Conservation (phyloP, 164 flowering plant species). For the Cinnamomum chago region DNA sequence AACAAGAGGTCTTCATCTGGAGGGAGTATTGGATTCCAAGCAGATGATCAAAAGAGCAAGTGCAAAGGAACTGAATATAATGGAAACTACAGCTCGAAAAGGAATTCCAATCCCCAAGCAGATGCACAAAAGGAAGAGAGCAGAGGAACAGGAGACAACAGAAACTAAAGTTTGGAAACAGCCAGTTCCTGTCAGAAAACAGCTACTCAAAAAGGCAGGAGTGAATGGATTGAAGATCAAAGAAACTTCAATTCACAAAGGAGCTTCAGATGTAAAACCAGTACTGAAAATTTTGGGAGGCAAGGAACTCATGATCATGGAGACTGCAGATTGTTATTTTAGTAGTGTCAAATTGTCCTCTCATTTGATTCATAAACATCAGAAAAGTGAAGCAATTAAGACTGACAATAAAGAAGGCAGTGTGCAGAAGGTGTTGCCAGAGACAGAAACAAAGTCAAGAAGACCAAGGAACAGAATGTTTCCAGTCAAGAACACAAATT, state of each 20-base stretch:
- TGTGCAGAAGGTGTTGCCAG: constrained; percentile 19
- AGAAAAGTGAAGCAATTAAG: constrained; percentile 27
- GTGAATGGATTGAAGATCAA: background rate
- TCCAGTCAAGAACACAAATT: constrained; percentile 15
- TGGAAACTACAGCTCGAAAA: background rate
- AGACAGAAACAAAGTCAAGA: constrained; percentile 17
- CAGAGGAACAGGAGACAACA: background rate
- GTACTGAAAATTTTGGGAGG: background rate
- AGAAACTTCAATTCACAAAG: background rate
- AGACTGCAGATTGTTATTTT: constrained; percentile 12
- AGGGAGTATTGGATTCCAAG: background rate
- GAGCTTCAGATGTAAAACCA: background rate
- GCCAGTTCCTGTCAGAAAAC: background rate
- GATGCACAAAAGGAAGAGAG: background rate
- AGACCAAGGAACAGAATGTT: constrained; percentile 26
- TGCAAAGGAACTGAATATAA: background rate
- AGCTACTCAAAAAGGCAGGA: background rate
- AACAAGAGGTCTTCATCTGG: background rate
- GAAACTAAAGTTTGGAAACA: background rate
- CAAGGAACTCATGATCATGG: constrained; percentile 14
- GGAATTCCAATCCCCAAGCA: background rate
- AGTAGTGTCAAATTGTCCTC: constrained; percentile 24
- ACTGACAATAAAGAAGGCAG: constrained; percentile 21
- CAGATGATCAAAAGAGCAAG: background rate
- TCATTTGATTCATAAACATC: constrained; percentile 16